Conservation (phyloP, 2,329 filamentous ascomycete species). For the Aspergillus sp. region DNA sequence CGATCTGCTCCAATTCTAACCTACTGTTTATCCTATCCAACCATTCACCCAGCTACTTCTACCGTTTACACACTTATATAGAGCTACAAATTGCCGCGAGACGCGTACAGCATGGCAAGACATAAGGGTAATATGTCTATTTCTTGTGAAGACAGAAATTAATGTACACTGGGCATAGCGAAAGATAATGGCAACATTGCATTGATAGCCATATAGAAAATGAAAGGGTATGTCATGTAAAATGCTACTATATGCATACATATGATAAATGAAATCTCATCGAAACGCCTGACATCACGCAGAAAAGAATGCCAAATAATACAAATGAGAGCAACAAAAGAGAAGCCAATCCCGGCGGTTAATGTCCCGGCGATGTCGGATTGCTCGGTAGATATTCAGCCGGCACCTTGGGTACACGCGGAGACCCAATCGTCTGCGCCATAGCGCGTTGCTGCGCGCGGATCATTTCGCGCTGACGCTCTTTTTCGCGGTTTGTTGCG, state of each 20-base stretch:
- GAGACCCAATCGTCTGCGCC: conserved; percentile 32
- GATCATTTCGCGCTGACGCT: conserved; percentile 39
- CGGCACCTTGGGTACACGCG: conserved; percentile 43
- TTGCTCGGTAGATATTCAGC: conserved; percentile 40
- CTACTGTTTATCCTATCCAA: too few species aligned
- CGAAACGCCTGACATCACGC: not conserved
- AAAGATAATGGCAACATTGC: too few species aligned
- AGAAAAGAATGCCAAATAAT: not conserved
- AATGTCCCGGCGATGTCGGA: conserved; percentile 27
- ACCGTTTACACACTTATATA: too few species aligned
- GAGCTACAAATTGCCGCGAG: too few species aligned
- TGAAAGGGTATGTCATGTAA: not conserved
- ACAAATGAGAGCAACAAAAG: not conserved
- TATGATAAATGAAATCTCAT: not conserved
- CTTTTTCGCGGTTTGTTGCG: conserved; percentile 35
- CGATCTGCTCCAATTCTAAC: too few species aligned
- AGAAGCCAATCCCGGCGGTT: not conserved
- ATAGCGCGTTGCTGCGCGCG: conserved; percentile 38
- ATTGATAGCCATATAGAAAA: not conserved
- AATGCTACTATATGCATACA: not conserved
- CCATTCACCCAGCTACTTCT: too few species aligned
- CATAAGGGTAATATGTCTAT: too few species aligned
- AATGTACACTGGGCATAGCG: too few species aligned
- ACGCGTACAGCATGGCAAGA: too few species aligned
- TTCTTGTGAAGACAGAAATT: too few species aligned